These are phyloP conservation scores for Claviceps sp. DNA, from an alignment of 2,329 filamentous ascomycete genomes.

Conservation along the genomic window DNA sequence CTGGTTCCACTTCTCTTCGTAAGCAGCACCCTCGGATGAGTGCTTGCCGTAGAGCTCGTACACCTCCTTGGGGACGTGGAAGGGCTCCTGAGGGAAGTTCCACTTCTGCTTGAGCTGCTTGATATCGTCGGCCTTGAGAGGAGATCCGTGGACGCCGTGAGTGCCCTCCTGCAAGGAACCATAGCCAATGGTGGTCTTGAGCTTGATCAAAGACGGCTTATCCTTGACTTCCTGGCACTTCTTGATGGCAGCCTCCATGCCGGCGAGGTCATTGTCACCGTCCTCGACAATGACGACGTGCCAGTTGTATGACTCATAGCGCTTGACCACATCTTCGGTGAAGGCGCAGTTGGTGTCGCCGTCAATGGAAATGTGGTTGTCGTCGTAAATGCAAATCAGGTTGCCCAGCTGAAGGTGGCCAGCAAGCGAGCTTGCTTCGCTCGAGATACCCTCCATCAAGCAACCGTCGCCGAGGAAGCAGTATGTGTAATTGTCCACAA, in stretches of 20 bases:
- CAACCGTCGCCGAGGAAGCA: slow-evolving; percentile 95
- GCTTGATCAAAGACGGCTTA: slow-evolving; percentile 95
- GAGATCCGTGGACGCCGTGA: slow-evolving; percentile 88
- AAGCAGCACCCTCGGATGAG: slow-evolving; percentile 71
- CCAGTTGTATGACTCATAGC: slow-evolving; percentile 97
- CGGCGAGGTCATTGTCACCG: slow-evolving; percentile 77
- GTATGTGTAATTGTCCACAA: slow-evolving; percentile 96
- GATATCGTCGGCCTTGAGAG: slow-evolving; percentile 88
- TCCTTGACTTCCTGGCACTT: slow-evolving; percentile 77
- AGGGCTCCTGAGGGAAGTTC: slow-evolving; percentile 86
- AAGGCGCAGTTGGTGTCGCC: slow-evolving; percentile 93
- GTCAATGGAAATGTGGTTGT: slow-evolving; percentile 95
- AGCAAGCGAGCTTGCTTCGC: slow-evolving; percentile 81
- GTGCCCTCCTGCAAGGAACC: slow-evolving; percentile 90
- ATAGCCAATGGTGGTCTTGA: slow-evolving; percentile 94
- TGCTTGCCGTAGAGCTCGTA: slow-evolving; percentile 85
- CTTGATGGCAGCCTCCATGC: slow-evolving; percentile 78
- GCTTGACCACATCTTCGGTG: slow-evolving; percentile 90
- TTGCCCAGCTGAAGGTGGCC: slow-evolving; percentile 97
- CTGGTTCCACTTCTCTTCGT: slow-evolving; percentile 91
- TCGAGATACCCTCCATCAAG: slow-evolving; percentile 94
- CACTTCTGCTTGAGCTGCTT: slow-evolving; percentile 90
- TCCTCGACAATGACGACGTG: slow-evolving; percentile 73
- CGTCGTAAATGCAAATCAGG: slow-evolving; percentile 92
- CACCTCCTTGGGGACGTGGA: slow-evolving; percentile 86